These are phyloP conservation scores for Gyrodon lividus DNA, from an alignment of 768 basidiomycete genomes.

Conservation along the genomic window DNA sequence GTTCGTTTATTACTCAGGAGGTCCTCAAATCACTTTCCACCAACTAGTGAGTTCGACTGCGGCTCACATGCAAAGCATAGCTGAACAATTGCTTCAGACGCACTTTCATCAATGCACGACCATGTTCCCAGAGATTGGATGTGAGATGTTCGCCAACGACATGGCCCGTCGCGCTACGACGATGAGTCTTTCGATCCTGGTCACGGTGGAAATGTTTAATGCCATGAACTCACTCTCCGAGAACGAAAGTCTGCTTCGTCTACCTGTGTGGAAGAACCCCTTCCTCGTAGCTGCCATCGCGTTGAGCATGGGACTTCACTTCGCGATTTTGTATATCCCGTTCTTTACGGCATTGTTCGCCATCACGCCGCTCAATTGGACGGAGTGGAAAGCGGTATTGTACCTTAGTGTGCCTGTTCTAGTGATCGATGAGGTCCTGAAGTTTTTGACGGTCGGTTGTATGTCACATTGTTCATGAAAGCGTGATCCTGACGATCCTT, in stretches of 20 bases:
- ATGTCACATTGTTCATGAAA: background rate
- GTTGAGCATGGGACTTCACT: constrained; percentile 89
- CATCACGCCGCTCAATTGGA: constrained; percentile 91
- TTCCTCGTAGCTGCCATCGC: constrained; percentile 88
- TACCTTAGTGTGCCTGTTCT: constrained; percentile 86
- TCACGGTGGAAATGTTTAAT: constrained; percentile 97
- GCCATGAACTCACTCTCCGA: constrained; percentile 98
- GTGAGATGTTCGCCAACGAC: constrained; percentile 90
- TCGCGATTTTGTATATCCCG: constrained; percentile 95
- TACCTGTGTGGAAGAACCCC: constrained; percentile 94
- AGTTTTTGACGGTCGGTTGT: constrained; percentile 68
- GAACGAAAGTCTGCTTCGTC: constrained; percentile 85
- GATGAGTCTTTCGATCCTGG: constrained; percentile 93
- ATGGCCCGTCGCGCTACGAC: constrained; percentile 89
- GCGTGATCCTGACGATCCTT: background rate
- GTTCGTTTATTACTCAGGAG: constrained; percentile 89
- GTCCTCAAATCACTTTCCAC: constrained; percentile 91
- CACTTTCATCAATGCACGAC: constrained; percentile 92
- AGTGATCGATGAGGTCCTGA: constrained; percentile 86
- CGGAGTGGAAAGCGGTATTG: constrained; percentile 93
- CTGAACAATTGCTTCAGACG: constrained; percentile 50
- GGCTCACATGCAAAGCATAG: background rate
- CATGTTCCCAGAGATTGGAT: constrained; percentile 87
- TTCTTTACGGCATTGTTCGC: constrained; percentile 92
- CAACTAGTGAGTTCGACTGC: constrained; percentile 73